A percentile compares a stretch with the other conserved stretches of the same genome.
Evolutionary conservation across 768 basidiomycete genomes (phyloP).

Genomic region (Pleurotus cornucopiae): DNA sequence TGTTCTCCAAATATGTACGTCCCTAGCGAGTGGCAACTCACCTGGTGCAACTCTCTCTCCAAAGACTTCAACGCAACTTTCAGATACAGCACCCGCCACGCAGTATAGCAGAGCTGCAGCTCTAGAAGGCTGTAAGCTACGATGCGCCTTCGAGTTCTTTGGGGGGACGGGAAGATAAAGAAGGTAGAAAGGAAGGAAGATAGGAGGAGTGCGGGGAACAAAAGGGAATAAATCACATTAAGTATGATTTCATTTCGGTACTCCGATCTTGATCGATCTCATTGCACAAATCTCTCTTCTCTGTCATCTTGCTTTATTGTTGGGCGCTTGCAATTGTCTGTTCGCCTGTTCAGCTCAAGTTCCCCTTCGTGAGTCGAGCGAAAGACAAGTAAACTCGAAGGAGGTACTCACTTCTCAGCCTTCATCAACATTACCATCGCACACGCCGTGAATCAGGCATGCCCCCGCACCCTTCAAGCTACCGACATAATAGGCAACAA

Average conservation of each 20-base stretch:
- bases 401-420: too few species aligned
- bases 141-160: neutral
- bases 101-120: too few species aligned
- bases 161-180: neutral
- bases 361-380: neutral
- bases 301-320: too few species aligned
- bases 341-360: neutral
- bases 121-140: too few species aligned
- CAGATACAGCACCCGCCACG: too few species aligned
- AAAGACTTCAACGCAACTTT: too few species aligned
- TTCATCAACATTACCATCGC: too few species aligned
- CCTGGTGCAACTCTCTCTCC: too few species aligned
- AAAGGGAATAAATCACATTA: neutral
- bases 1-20: too few species aligned
- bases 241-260: neutral
- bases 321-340: too few species aligned
- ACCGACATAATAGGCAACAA: neutral
- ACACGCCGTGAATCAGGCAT: neutral
- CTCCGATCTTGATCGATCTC: slow-evolving; percentile 6
- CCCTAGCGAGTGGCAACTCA: too few species aligned
- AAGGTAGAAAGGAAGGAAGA: neutral
- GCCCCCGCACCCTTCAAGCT: neutral
- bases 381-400: too few species aligned
- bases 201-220: neutral
- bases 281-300: neutral